phyloP scores from a whole-genome alignment of 257 asterid species.

The Solanum paucissectum region DNA sequence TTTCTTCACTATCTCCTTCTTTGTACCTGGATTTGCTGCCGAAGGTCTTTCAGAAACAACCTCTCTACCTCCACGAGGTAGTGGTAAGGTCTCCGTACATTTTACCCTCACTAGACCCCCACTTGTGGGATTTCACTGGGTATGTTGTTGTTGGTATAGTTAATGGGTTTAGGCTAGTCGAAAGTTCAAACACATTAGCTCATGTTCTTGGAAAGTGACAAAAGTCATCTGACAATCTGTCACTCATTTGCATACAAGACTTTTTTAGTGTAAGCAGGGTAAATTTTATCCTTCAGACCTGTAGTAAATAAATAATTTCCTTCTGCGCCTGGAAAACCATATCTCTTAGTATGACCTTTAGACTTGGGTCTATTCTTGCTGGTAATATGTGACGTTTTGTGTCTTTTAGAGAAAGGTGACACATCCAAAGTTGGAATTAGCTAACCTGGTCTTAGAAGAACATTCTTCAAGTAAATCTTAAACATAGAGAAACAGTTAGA shows the following conservation, averaged over 20 bases:
- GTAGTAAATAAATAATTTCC: background rate
- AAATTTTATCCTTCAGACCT: background rate
- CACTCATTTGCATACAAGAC: background rate
- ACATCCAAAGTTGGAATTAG: background rate
- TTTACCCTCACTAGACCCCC: too few relatives aligned
- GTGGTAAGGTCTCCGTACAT: too few relatives aligned
- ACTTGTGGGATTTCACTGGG: background rate
- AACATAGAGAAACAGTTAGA: background rate
- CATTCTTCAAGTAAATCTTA: background rate
- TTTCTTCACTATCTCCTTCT: too few relatives aligned
- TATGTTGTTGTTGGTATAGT: background rate
- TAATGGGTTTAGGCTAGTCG: background rate
- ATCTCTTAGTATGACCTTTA: background rate
- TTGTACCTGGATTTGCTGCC: too few relatives aligned
- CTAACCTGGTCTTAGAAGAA: background rate
- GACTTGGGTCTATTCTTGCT: background rate
- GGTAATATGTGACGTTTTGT: background rate
- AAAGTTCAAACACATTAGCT: background rate
- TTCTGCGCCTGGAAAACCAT: background rate
- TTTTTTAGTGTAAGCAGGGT: background rate
- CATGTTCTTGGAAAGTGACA: background rate
- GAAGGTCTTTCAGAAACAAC: too few relatives aligned
- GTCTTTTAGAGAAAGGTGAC: background rate
- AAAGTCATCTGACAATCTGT: background rate
- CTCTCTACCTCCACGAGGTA: too few relatives aligned